These are phyloP conservation scores for Penicillium sp. DNA, from an alignment of 2,329 filamentous ascomycete species.

Conservation along the genomic window DNA sequence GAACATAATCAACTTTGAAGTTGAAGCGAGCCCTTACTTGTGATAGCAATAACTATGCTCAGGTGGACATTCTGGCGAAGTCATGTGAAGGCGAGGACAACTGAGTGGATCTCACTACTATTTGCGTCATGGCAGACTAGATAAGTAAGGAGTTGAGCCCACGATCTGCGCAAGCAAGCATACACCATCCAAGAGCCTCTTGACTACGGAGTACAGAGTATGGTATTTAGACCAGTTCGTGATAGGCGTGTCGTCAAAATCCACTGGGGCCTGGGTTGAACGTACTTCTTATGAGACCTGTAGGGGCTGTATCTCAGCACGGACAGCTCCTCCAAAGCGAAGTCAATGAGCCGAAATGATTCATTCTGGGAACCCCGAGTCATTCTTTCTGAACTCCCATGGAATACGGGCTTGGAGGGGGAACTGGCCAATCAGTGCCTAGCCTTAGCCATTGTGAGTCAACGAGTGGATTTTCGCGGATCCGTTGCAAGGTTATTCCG, in stretches of 20 bases:
- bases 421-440: slow-evolving; percentile 6
- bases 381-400: background rate
- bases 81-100: no score
- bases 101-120: no score
- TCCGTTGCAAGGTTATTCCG: background rate
- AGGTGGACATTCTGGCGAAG: no score
- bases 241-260: background rate
- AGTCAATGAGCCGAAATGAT: slow-evolving; percentile 7
- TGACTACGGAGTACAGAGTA: no score
- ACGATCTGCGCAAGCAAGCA: no score
- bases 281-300: background rate
- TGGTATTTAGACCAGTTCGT: background rate
- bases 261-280: background rate
- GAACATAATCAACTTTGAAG: no score
- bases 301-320: background rate
- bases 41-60: no score
- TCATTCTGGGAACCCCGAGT: background rate
- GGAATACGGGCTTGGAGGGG: background rate
- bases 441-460: slow-evolving; percentile 12
- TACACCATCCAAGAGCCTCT: no score
- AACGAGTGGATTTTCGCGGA: slow-evolving; percentile 11
- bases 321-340: background rate
- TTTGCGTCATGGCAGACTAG: no score
- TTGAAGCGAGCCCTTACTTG: no score
- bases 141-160: no score